Conservation (phyloP, 148 eudicot species). For the Vaccinium corymbosum region DNA sequence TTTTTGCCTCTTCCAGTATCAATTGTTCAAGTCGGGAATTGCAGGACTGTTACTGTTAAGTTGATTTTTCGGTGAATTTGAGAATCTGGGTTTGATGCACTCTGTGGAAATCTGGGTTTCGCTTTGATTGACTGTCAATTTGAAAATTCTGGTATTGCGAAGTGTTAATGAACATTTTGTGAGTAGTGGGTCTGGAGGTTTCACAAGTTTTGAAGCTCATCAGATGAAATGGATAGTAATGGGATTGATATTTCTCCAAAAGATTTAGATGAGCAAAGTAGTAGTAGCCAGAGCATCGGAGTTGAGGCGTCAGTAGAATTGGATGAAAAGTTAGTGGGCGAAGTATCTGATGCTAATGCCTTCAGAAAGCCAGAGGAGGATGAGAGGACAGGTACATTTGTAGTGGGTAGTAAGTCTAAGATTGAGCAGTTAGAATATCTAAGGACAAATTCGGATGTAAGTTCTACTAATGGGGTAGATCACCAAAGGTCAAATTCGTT, state of each 20-base stretch:
- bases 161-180: neutral
- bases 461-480: constrained; percentile 18
- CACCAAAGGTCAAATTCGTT: constrained; percentile 7
- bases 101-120: neutral
- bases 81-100: neutral
- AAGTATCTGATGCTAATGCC: neutral
- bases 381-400: constrained; percentile 5
- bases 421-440: neutral
- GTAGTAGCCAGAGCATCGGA: constrained; percentile 8
- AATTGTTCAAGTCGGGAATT: neutral
- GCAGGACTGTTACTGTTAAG: neutral
- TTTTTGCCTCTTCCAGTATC: neutral
- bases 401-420: constrained; percentile 5
- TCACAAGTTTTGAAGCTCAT: constrained; percentile 15
- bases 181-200: constrained; percentile 12
- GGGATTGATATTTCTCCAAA: constrained; percentile 13
- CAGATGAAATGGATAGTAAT: constrained; percentile 35
- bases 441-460: constrained; percentile 20
- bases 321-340: neutral
- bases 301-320: constrained; percentile 12
- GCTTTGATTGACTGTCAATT: neutral
- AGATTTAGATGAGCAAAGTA: constrained; percentile 1
- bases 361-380: constrained; percentile 9
- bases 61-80: neutral
- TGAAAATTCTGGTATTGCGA: neutral